Evolutionary conservation across 169 alveolate genomes (phyloP).

Genomic region (Cryptosporidium xiaoi): DNA sequence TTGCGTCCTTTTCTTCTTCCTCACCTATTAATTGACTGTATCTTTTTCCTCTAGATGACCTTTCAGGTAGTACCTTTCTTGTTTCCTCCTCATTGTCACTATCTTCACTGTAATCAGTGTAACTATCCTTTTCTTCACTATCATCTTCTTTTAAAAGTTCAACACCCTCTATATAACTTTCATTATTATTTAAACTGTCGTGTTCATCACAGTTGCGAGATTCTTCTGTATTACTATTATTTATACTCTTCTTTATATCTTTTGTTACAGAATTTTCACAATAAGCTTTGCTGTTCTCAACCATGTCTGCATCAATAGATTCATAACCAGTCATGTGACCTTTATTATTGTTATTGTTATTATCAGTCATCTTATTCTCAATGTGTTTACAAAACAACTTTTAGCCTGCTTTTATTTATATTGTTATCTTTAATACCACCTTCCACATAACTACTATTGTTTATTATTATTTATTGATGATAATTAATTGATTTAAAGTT

Average conservation of each 20-base stretch:
- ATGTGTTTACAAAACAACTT: no score
- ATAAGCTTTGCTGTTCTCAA: not conserved
- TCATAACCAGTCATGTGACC: not conserved
- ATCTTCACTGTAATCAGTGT: not conserved
- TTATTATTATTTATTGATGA: no score
- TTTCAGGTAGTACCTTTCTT: conserved; percentile 72
- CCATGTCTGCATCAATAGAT: not conserved
- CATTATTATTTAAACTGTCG: not conserved
- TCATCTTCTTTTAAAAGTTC: conserved; percentile 5
- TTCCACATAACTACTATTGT: no score
- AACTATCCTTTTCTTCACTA: conserved; percentile 19
- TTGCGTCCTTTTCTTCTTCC: conserved; percentile 72
- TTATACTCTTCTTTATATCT: not conserved
- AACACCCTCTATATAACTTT: not conserved
- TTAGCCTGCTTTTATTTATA: no score
- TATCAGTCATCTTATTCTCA: not conserved
- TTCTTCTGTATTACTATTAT: not conserved
- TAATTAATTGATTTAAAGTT: no score
- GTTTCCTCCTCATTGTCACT: conserved; percentile 10
- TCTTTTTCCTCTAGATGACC: conserved; percentile 77
- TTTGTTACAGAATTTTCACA: not conserved
- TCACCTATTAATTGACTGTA: conserved; percentile 75
- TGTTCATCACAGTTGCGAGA: not conserved
- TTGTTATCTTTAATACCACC: no score
- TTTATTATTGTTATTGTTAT: not conserved